Base-by-base conservation (phyloP, 345 rosid species). In the Gossypium raimondii region DNA sequence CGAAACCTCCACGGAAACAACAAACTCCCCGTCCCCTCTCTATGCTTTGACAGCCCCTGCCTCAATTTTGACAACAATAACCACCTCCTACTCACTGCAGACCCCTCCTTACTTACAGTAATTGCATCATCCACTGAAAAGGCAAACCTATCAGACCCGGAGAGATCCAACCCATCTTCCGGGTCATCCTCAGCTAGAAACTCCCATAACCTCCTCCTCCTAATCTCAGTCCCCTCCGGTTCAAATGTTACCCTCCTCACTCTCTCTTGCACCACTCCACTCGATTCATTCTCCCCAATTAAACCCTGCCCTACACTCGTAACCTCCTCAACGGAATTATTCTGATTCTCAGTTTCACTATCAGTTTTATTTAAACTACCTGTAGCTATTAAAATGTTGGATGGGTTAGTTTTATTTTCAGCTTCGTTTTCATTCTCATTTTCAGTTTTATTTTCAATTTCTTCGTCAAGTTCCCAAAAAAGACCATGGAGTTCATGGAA, bases 81-180 rank as follows among this genome's bases (percentile, higher is more conserved):
- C 99, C 97, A 93, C 82, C 97, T 87, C 74, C 85, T 89, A 71
- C 90, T 91, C 43, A 79, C 92, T 2, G 90, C 88, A 11, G 93
- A 81, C 34, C 84, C 92, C 0, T 87, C 87, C 81, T 84, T 87
- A 84, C 87, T 87, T 56, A 84, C 92, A 66, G 85, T 84, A 65
- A 91, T 82, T 4, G 94, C 93, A 78, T 94, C 99, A 67, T 94
- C 94, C 13, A 93, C 91, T 0, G 97, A 92, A 81, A 94, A 94
- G 2, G 98, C 94, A 74, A 94, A 94, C 76, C 99, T 85, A 52
- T 86, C 96, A 1, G 99, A 90, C 60, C 99, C 99, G 3, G 99
- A 91, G 74, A 94, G 94, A 85, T 94, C 98, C 78, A 93, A 85
- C 38, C 97, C 98, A 50, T 94, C 98, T 77, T 93, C 96, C 4